Conservation (phyloP, 192 early-diverging fungal genomes). For the Gigaspora rosea region DNA sequence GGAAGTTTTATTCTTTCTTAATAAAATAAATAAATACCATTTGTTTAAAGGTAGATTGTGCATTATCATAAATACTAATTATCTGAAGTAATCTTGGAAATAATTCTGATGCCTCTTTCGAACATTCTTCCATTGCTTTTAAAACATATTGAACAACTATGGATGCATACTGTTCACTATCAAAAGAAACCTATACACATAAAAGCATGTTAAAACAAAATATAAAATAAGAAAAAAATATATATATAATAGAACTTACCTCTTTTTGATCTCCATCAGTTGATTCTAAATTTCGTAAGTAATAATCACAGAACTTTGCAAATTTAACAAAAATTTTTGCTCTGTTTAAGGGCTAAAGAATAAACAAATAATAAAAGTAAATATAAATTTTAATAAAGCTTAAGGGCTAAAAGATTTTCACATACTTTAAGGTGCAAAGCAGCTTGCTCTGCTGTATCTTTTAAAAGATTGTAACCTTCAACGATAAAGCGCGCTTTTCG, state of each 20-base stretch:
- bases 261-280: neutral
- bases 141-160: slow-evolving; percentile 53
- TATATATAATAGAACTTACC: neutral
- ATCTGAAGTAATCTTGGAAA: slow-evolving; percentile 74
- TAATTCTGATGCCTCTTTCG: slow-evolving; percentile 56
- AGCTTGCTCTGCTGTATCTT: neutral
- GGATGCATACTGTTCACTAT: slow-evolving; percentile 25
- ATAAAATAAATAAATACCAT: slow-evolving; percentile 30
- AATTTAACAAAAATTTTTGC: slow-evolving; percentile 10
- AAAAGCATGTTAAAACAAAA: neutral
- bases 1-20: neutral
- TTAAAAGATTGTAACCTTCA: slow-evolving; percentile 6
- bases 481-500: neutral
- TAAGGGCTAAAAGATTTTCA: too few relatives aligned
- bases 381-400: neutral
- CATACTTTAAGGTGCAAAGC: neutral
- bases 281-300: neutral
- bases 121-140: slow-evolving; percentile 55
- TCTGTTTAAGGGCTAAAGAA: neutral
- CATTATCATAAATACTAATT: slow-evolving; percentile 52
- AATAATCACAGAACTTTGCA: slow-evolving; percentile 24
- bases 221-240: neutral
- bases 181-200: neutral
- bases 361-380: neutral
- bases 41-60: slow-evolving; percentile 40